Percentiles rank a stretch among this genome's conserved stretches.
phyloP scores from a whole-genome alignment of 495 filamentous ascomycete species.

The Hypoxylon crocopeplum region DNA sequence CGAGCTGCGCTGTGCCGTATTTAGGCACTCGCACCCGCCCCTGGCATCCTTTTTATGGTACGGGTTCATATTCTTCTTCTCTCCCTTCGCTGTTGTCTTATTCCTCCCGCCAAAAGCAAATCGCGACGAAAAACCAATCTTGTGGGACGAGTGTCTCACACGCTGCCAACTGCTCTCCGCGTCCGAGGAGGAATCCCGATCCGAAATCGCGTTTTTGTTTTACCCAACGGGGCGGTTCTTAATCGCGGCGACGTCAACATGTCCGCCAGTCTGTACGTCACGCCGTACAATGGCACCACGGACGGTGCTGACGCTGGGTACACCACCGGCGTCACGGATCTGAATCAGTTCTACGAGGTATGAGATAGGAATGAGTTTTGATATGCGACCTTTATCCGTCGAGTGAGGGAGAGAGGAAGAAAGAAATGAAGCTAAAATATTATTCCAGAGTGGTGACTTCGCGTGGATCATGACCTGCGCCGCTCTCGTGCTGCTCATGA shows the following conservation, averaged over 20 bases:
- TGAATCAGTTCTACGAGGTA: constrained; percentile 49
- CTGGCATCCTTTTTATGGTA: constrained; percentile 9
- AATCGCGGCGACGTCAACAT: constrained; percentile 29
- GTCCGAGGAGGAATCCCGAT: constrained; percentile 5
- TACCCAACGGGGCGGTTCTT: background rate
- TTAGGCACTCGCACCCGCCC: constrained; percentile 33
- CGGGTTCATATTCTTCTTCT: constrained; percentile 9
- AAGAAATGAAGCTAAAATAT: constrained; percentile 9
- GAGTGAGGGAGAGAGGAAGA: background rate
- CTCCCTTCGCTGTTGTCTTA: constrained; percentile 23
- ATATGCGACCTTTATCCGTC: background rate
- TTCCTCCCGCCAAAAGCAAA: constrained; percentile 15
- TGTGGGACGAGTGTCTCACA: constrained; percentile 23
- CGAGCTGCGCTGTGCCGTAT: constrained; percentile 22
- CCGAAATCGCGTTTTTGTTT: constrained; percentile 1
- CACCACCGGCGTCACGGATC: constrained; percentile 33
- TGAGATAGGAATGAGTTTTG: background rate
- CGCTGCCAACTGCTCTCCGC: background rate
- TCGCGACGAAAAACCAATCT: constrained; percentile 15
- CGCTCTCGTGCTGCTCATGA: constrained; percentile 86
- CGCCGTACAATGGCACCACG: constrained; percentile 42
- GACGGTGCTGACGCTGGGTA: constrained; percentile 41
- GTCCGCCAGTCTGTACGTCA: constrained; percentile 41
- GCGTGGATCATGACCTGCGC: constrained; percentile 81
- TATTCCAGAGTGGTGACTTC: constrained; percentile 74